Base-by-base conservation (phyloP, 768 basidiomycete genomes). In the Pulveroboletus sp. region DNA sequence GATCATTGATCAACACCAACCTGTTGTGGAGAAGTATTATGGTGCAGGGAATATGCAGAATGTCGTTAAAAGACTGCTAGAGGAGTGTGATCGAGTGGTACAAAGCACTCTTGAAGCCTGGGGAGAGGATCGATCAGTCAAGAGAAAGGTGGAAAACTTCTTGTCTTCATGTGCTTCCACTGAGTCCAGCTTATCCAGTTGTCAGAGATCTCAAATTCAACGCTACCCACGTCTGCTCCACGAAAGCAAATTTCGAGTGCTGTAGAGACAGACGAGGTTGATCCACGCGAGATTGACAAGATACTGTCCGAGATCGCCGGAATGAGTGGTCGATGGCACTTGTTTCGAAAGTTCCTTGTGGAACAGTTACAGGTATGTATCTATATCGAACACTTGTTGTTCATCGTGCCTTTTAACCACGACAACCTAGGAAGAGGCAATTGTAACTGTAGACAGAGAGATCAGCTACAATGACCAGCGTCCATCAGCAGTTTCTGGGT, bases 1-100 rank as follows among this genome's bases (percentile, higher is more conserved):
- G 75, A 93, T 99, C 56, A 85, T 99, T 18, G 93, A 95, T 60
- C 96, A 99, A 62, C 96, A 99, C 63, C 95, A 96, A 57, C 90
- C 93, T 2, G 83, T 99, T 5, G 94, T 99, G 1, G 95, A 97
- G 64, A 98, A 96, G 70, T 98, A 99, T 69, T 99, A 99, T 60
- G 96, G 96, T 0, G 58, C 67, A 8, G 89, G 92, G 1, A 86
- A 87, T 66, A 98, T 98, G 95, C 71, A 76, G 37, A 78, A 70
- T 32, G 92, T 95, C 11, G 79, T 93, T 2, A 71, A 76, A 21
- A 77, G 83, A 38, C 73, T 99, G 8, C 68, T 96, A 42, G 80
- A 84, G 49, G 94, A 98, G 64, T 89, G 89, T 47, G 95, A 97
- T 67, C 76, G 83, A 30, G 87, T 95, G 15, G 84, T 91, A 0